Evolutionary conservation across 306 rosid species (phyloP).

Genomic region (Fragaria nilgerrensis): DNA sequence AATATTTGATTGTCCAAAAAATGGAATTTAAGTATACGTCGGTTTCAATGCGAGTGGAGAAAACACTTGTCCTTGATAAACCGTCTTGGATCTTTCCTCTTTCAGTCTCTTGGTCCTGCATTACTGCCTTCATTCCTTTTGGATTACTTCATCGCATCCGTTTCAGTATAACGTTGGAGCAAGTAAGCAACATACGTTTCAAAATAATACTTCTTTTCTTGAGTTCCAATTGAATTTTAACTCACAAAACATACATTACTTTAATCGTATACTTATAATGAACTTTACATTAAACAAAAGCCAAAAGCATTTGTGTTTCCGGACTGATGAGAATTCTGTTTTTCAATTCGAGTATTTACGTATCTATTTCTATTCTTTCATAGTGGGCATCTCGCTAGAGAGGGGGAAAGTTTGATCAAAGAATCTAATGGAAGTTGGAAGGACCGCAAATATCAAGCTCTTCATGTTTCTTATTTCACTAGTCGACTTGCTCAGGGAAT

Average conservation of each 20-base stretch:
- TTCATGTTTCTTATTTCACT: neutral
- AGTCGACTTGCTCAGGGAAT: neutral
- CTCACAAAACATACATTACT: neutral
- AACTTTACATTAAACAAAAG: neutral
- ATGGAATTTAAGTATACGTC: neutral
- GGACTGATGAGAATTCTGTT: neutral
- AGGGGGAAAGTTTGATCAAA: neutral
- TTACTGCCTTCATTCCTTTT: neutral
- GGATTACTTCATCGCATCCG: neutral
- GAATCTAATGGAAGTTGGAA: constrained; percentile 8
- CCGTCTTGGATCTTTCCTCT: neutral
- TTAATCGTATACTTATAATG: neutral
- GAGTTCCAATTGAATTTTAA: neutral
- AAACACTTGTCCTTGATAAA: neutral
- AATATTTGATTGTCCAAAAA: neutral
- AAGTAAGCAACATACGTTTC: neutral
- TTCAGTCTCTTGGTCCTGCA: neutral
- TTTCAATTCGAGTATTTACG: neutral
- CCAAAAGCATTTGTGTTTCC: neutral
- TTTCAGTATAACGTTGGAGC: neutral
- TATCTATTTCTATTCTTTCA: neutral
- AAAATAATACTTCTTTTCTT: neutral
- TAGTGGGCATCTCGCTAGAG: neutral
- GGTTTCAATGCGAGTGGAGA: neutral
- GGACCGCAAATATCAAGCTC: neutral